phyloP scores from a whole-genome alignment of 1,284 basidiomycete species.

The Neonothopanus nambi region DNA sequence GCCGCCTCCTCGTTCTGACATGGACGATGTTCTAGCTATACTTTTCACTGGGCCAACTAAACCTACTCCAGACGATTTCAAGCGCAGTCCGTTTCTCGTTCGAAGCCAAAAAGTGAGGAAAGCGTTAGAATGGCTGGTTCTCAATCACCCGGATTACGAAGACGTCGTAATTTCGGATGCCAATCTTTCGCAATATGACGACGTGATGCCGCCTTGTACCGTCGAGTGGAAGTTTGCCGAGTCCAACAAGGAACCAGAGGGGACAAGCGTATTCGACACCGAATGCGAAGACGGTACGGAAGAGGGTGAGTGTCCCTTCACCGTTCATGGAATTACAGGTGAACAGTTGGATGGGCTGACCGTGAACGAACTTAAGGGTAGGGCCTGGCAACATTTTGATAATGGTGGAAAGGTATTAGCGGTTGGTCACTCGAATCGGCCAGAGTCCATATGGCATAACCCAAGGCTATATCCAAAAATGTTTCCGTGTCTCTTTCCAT shows the following conservation, averaged over 20 bases:
- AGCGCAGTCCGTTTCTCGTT: constrained; percentile 28
- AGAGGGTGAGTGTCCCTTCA: constrained; percentile 21
- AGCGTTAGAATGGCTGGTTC: constrained; percentile 31
- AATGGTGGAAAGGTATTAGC: constrained; percentile 18
- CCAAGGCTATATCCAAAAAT: constrained; percentile 31
- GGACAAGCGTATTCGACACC: constrained; percentile 13
- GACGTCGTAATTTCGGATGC: constrained; percentile 25
- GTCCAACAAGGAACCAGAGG: constrained; percentile 20
- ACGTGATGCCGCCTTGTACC: constrained; percentile 30
- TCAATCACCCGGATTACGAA: constrained; percentile 31
- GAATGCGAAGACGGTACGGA: constrained; percentile 17
- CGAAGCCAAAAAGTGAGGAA: constrained; percentile 19
- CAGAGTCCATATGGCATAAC: constrained; percentile 31
- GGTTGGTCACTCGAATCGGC: constrained; percentile 23
- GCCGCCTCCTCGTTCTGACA: constrained; percentile 2
- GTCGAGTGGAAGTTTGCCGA: constrained; percentile 25
- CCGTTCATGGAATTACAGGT: constrained; percentile 21
- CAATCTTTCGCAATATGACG: constrained; percentile 7
- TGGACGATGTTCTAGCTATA: constrained; percentile 8
- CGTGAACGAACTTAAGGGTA: constrained; percentile 5
- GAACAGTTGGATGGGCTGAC: constrained; percentile 12
- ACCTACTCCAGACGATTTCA: constrained; percentile 21
- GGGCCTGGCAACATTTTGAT: constrained; percentile 25
- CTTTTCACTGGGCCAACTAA: not conserved
- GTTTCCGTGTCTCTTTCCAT: constrained; percentile 40